These are phyloP conservation scores for Eragrostis tef DNA, from an alignment of 202 grass and related monocot genomes.

Conservation along the genomic window DNA sequence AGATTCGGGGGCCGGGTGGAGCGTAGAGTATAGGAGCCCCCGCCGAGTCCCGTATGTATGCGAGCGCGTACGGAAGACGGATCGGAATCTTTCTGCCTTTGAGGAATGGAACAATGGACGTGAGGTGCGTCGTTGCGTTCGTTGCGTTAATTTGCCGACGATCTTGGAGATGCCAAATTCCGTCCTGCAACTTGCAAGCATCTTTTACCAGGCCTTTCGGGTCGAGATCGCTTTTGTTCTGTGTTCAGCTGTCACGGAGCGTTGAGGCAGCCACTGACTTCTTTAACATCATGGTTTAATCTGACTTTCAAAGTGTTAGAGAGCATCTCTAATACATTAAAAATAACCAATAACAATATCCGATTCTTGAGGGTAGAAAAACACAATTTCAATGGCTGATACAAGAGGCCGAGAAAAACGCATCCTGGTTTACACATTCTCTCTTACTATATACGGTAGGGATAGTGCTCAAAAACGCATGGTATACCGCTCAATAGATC, in stretches of 20 bases:
- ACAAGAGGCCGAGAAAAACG: too few species aligned
- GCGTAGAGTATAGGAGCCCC: neutral
- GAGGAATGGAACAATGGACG: neutral
- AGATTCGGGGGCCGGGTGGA: neutral
- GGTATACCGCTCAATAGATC: too few species aligned
- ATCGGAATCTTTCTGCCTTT: constrained; percentile 3
- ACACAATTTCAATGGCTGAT: too few species aligned
- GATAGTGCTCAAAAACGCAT: too few species aligned
- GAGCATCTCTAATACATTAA: too few species aligned
- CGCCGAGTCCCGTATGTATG: neutral
- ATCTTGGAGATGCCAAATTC: neutral
- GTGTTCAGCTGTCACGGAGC: neutral
- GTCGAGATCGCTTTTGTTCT: neutral
- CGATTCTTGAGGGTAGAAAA: too few species aligned
- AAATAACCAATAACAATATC: too few species aligned
- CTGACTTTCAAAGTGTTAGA: too few species aligned
- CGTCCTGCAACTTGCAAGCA: neutral
- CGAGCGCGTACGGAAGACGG: neutral
- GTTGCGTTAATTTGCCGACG: neutral
- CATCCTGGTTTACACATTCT: too few species aligned
- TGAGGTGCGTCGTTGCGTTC: neutral
- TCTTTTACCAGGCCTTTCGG: neutral
- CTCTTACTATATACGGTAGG: too few species aligned
- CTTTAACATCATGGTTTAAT: neutral
- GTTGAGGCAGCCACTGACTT: neutral